A percentile compares a stretch with the other conserved stretches of the same genome.
phyloP scores from a whole-genome alignment of 2,329 filamentous ascomycete genomes.

The Nannizzia gypsea region DNA sequence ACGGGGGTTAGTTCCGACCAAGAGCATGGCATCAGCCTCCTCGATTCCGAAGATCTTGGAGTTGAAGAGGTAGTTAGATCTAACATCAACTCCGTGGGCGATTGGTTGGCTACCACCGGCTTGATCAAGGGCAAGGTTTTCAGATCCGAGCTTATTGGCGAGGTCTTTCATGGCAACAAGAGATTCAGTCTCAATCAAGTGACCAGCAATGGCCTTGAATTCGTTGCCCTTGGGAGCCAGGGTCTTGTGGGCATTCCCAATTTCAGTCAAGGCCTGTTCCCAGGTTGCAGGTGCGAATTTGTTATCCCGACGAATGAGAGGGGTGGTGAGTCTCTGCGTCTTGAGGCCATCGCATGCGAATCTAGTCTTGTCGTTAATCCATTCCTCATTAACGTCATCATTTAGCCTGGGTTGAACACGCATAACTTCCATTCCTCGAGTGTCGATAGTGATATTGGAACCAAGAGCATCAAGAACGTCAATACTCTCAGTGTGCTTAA shows the following conservation, averaged over 20 bases:
- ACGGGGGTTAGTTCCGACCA: conserved; percentile 88
- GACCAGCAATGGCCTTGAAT: conserved; percentile 89
- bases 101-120: conserved; percentile 71
- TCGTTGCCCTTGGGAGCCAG: conserved; percentile 79
- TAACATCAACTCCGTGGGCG: conserved; percentile 84
- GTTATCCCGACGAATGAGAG: conserved; percentile 73
- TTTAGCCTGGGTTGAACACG: conserved; percentile 84
- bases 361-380: conserved; percentile 97
- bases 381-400: conserved; percentile 97
- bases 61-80: conserved; percentile 95
- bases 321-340: conserved; percentile 89
- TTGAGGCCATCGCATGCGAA: conserved; percentile 95
- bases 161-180: conserved; percentile 95
- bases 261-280: conserved; percentile 88
- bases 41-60: conserved; percentile 88
- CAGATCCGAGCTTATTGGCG: conserved; percentile 89
- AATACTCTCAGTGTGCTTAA: conserved; percentile 90
- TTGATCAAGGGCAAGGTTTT: conserved; percentile 88
- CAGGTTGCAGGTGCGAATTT: conserved; percentile 88
- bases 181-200: conserved; percentile 82
- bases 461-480: conserved; percentile 88
- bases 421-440: conserved; percentile 91
- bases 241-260: conserved; percentile 66
- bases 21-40: conserved; percentile 80
- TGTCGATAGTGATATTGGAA: conserved; percentile 88